Percentiles rank a stretch among this genome's conserved stretches.
phyloP scores from a whole-genome alignment of 2,329 filamentous ascomycete genomes.

The Botryotinia narcissicola region DNA sequence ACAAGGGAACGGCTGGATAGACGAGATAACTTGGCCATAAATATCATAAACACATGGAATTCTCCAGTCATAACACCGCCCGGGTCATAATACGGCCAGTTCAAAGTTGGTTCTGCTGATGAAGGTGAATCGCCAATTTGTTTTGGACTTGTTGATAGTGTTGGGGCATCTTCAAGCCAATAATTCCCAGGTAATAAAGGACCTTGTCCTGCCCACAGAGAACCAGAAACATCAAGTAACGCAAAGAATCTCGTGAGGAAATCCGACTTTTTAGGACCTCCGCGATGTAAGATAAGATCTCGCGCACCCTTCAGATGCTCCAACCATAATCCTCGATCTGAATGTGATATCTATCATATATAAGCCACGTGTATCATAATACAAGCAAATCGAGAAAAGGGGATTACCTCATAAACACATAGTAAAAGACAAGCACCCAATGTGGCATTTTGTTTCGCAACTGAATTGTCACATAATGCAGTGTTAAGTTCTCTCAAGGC shows the following conservation, averaged over 20 bases:
- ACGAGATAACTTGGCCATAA: slow-evolving; percentile 34
- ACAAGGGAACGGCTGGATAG: slow-evolving; percentile 34
- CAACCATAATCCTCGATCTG: slow-evolving; percentile 33
- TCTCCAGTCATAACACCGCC: slow-evolving; percentile 31
- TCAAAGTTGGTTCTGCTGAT: slow-evolving; percentile 1
- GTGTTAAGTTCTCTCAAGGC: slow-evolving; percentile 33
- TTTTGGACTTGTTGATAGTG: neutral
- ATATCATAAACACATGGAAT: slow-evolving; percentile 36
- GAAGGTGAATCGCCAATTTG: slow-evolving; percentile 8
- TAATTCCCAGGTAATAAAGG: slow-evolving; percentile 36
- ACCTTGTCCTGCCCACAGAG: slow-evolving; percentile 32
- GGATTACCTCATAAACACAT: slow-evolving; percentile 36
- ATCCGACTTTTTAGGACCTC: slow-evolving; percentile 32
- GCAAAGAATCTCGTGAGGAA: slow-evolving; percentile 37
- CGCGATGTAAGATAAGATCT: slow-evolving; percentile 36
- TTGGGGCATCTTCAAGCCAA: slow-evolving; percentile 31
- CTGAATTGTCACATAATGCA: slow-evolving; percentile 30
- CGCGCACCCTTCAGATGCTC: slow-evolving; percentile 37
- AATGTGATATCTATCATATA: slow-evolving; percentile 33
- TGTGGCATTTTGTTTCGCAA: slow-evolving; percentile 33
- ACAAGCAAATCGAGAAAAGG: neutral
- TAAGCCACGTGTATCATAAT: slow-evolving; percentile 10
- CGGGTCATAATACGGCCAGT: slow-evolving; percentile 37
- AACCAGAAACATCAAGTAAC: slow-evolving; percentile 36
- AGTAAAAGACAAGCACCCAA: slow-evolving; percentile 36